These are phyloP conservation scores for Vanderwaltozyma tropicalis DNA, from an alignment of 805 yeast genomes.

Conservation along the genomic window DNA sequence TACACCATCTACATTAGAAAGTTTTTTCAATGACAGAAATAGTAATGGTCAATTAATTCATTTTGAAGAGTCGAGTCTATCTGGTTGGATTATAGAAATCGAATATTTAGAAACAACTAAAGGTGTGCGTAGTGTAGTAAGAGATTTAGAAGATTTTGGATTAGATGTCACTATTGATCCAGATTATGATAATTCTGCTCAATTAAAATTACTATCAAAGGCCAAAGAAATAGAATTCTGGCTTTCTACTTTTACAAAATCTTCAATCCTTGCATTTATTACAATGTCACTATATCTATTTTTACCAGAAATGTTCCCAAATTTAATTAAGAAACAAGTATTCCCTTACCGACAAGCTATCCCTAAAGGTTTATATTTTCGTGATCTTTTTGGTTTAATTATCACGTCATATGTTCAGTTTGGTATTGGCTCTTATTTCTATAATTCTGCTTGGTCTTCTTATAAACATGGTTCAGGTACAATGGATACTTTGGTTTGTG, in stretches of 20 bases:
- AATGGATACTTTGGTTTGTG: slow-evolving; percentile 84
- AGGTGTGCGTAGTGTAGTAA: slow-evolving; percentile 58
- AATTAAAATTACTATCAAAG: slow-evolving; percentile 57
- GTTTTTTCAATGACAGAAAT: background rate
- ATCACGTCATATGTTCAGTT: slow-evolving; percentile 55
- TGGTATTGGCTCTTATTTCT: slow-evolving; percentile 56
- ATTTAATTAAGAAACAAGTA: slow-evolving; percentile 22
- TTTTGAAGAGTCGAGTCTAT: slow-evolving; percentile 2
- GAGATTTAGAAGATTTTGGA: slow-evolving; percentile 39
- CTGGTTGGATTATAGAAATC: slow-evolving; percentile 29
- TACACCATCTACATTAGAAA: background rate
- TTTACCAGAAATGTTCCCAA: slow-evolving; percentile 31
- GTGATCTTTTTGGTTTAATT: slow-evolving; percentile 50
- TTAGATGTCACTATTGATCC: slow-evolving; percentile 41
- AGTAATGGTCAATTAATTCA: slow-evolving; percentile 1
- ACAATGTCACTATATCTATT: slow-evolving; percentile 42
- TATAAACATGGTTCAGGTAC: slow-evolving; percentile 62
- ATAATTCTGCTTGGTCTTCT: slow-evolving; percentile 53
- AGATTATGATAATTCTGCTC: slow-evolving; percentile 50
- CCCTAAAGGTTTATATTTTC: slow-evolving; percentile 18
- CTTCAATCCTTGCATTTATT: slow-evolving; percentile 53
- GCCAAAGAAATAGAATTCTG: slow-evolving; percentile 65
- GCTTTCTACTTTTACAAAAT: slow-evolving; percentile 43
- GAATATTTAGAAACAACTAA: slow-evolving; percentile 38
- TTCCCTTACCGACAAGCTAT: slow-evolving; percentile 23